A percentile compares a stretch with the other conserved stretches of the same genome.
Conservation (phyloP, 176 grass and related monocot genomes). For the Guadua angustifolia region DNA sequence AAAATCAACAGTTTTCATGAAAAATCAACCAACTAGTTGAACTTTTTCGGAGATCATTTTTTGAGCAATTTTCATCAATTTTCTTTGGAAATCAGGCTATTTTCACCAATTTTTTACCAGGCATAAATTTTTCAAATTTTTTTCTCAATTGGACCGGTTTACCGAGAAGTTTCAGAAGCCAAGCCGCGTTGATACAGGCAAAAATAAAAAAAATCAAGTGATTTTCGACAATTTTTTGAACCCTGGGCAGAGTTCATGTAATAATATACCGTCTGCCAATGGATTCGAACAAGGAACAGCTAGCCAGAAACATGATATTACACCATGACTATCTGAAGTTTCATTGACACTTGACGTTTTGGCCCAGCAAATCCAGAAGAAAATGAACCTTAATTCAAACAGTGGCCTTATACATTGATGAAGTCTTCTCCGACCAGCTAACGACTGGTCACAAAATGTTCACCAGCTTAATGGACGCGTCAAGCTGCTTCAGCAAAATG, state of each 20-base stretch:
- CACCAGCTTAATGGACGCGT: slow-evolving; percentile 7
- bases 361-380: background rate
- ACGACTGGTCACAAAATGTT: slow-evolving; percentile 33
- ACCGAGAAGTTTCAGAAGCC: no score
- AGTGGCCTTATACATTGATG: background rate
- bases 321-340: background rate
- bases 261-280: slow-evolving; percentile 9
- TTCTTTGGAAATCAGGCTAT: no score
- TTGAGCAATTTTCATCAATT: no score
- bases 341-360: slow-evolving; percentile 7
- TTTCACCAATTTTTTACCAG: no score
- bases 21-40: no score
- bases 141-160: no score
- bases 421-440: slow-evolving; percentile 3
- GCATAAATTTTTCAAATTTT: no score
- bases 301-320: slow-evolving; percentile 18
- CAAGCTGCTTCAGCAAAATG: slow-evolving; percentile 23
- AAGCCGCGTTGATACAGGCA: no score
- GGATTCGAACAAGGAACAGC: background rate
- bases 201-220: no score
- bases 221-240: no score
- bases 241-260: background rate
- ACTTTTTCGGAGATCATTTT: no score
- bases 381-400: slow-evolving; percentile 4
- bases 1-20: no score